phyloP scores from a whole-genome alignment of 805 yeast genomes.

The Candida maltosa region DNA sequence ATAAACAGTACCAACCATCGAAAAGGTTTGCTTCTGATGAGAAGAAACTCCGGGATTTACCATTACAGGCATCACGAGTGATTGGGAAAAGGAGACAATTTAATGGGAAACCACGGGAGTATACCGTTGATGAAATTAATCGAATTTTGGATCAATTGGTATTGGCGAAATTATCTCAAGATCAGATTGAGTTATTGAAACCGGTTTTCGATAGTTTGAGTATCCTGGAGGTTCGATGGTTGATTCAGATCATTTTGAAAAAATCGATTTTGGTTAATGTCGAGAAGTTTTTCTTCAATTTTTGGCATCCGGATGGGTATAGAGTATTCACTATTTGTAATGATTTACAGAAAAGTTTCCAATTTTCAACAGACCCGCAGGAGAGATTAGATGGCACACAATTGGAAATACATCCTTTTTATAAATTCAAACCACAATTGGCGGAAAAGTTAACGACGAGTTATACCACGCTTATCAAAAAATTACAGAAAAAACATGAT shows the following conservation, averaged over 20 bases:
- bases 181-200: slow-evolving; percentile 43
- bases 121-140: slow-evolving; percentile 29
- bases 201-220: slow-evolving; percentile 53
- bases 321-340: slow-evolving; percentile 63
- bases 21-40: slow-evolving; percentile 42
- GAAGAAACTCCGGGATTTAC: slow-evolving; percentile 35
- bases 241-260: slow-evolving; percentile 65
- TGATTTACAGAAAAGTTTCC: slow-evolving; percentile 57
- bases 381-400: slow-evolving; percentile 39
- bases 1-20: slow-evolving; percentile 26
- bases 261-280: slow-evolving; percentile 56
- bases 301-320: slow-evolving; percentile 81
- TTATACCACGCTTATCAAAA: slow-evolving; percentile 49
- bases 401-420: slow-evolving; percentile 40
- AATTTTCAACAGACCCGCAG: slow-evolving; percentile 49
- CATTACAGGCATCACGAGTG: slow-evolving; percentile 49
- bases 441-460: slow-evolving; percentile 49
- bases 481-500: slow-evolving; percentile 33
- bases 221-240: slow-evolving; percentile 62
- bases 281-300: slow-evolving; percentile 52
- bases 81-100: slow-evolving; percentile 54
- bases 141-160: slow-evolving; percentile 24
- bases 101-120: slow-evolving; percentile 12
- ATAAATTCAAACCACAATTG: slow-evolving; percentile 74
- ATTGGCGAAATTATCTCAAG: slow-evolving; percentile 20